Percentiles rank a stretch among this genome's conserved stretches.
phyloP scores from a whole-genome alignment of 192 early-diverging fungal species.

The Diversispora epigaea region DNA sequence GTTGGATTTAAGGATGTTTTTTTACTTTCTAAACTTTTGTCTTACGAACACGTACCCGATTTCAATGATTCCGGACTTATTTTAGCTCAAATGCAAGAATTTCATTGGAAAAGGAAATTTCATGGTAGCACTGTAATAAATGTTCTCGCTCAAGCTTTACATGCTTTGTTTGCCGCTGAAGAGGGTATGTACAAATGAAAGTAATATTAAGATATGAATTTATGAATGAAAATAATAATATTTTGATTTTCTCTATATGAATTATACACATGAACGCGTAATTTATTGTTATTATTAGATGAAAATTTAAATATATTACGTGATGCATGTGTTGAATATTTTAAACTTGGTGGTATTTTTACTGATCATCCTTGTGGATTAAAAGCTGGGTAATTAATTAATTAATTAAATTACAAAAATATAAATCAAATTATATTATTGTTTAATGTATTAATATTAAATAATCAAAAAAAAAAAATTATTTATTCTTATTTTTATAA shows the following conservation, averaged over 20 bases:
- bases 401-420: background rate
- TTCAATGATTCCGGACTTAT: conserved; percentile 51
- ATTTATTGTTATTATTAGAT: conserved; percentile 44
- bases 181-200: conserved; percentile 48
- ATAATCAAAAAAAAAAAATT: background rate
- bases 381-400: conserved; percentile 56
- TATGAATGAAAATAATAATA: too few relatives aligned
- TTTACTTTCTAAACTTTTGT: conserved; percentile 62
- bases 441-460: background rate
- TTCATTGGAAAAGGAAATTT: conserved; percentile 79
- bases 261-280: too few relatives aligned
- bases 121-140: conserved; percentile 77
- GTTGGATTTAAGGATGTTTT: conserved; percentile 92
- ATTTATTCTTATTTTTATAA: background rate
- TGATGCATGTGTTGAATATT: conserved; percentile 86
- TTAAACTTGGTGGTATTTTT: conserved; percentile 79
- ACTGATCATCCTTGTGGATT: conserved; percentile 81
- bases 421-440: background rate
- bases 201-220: too few relatives aligned
- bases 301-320: conserved; percentile 71
- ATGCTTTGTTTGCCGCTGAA: conserved; percentile 84
- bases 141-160: conserved; percentile 89
- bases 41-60: conserved; percentile 43
- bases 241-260: too few relatives aligned
- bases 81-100: conserved; percentile 53